Evolutionary conservation across 768 basidiomycete species (phyloP), one percentile per base, ranked within the genome.

Genomic region (Rhodotorula sphaerocarpa): DNA sequence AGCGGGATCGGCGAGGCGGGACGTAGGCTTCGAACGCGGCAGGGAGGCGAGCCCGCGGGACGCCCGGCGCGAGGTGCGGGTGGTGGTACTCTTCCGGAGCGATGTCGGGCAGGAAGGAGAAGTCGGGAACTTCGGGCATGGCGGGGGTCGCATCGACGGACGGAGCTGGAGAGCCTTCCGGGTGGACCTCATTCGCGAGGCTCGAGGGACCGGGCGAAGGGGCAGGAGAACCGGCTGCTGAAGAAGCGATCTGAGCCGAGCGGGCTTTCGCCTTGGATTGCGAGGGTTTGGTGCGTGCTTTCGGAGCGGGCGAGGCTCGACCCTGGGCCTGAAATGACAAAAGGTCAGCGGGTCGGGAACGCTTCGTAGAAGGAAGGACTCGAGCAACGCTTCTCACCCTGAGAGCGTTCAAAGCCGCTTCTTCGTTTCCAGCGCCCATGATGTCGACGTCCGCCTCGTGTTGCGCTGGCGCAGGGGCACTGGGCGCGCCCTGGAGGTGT

Each of bases 141-240:
- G 43, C 43, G 43, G 43, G 43, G 21, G 43, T 11, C 36, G 9
- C 36, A 10, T 39, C 36, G 36, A 39, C 36, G 36, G 36, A 39
- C 36, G 36, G 36, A 10, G 43, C 27, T 16, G 47, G 46, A 11
- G 50, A 21, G 36, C 16, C 12, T 31, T 1, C 11, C 18, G 20
- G 31, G 21, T 41, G 25, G 41, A 65, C 34, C 33, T 65, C 63
- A 47, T 65, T 44, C 16, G 63, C 46, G 39, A 65, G 53, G 9
- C 57, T 30, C 7, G 63, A 65, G 0, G 63, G 63, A 7, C 53
- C 57, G 25, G 63, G 63, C 1, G 63, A 65, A 11, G 63, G 63
- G 1, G 63, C 63, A 21, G 63, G 63, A 1, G 63, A 59, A 5
- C 57, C 42, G 5, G 28, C 36, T 39, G 36, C 57, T 21, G 28